A percentile compares a stretch with the other conserved stretches of the same genome.
Conservation (phyloP, 805 yeast genomes). For the Saturnispora hagleri region DNA sequence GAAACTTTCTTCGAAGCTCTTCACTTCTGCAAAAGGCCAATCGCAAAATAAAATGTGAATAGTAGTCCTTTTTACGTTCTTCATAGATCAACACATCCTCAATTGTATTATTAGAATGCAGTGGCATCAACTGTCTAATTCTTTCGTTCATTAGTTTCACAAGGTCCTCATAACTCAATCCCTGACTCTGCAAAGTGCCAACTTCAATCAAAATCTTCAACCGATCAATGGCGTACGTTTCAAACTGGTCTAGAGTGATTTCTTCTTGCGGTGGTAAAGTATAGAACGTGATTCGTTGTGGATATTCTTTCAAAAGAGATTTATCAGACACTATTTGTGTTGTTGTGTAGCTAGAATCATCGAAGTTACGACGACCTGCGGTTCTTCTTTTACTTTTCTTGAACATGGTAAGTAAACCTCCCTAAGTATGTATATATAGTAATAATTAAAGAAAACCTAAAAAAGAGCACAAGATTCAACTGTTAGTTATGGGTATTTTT, state of each 20-base stretch:
- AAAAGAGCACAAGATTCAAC: background rate
- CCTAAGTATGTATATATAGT: background rate
- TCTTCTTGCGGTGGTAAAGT: constrained; percentile 71
- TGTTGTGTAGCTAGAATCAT: constrained; percentile 21
- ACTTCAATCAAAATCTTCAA: constrained; percentile 75
- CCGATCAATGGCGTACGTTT: constrained; percentile 91
- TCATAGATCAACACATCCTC: constrained; percentile 33
- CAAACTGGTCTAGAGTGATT: constrained; percentile 87
- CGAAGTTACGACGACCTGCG: constrained; percentile 62
- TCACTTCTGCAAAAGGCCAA: constrained; percentile 83
- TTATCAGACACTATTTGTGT: constrained; percentile 1
- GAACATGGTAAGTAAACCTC: constrained; percentile 40
- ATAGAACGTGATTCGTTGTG: constrained; percentile 66
- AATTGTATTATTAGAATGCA: constrained; percentile 34
- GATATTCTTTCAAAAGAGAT: constrained; percentile 28
- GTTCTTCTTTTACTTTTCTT: constrained; percentile 69
- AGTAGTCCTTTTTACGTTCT: constrained; percentile 83
- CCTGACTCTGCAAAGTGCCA: constrained; percentile 63
- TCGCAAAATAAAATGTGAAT: constrained; percentile 81
- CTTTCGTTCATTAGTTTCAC: constrained; percentile 58
- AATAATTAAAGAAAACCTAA: background rate
- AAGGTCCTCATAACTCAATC: constrained; percentile 53
- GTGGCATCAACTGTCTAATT: constrained; percentile 55
- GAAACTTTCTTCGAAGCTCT: constrained; percentile 72
- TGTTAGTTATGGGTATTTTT: background rate